Conservation (phyloP, 306 rosid species). For the Trichosanthes truncata region DNA sequence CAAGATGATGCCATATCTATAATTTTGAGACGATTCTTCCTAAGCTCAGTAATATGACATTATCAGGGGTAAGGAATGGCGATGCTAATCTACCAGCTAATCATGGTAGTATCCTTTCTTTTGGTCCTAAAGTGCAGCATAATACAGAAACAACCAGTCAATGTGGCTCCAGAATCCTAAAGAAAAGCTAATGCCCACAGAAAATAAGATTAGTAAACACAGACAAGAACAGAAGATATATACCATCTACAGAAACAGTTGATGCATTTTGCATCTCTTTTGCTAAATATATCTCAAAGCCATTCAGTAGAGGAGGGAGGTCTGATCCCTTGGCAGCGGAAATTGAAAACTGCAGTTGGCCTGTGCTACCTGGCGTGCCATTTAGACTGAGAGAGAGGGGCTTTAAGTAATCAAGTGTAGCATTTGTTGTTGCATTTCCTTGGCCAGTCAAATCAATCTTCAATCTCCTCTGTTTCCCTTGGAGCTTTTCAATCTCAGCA, state of each 20-base stretch:
- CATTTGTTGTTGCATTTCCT: background rate
- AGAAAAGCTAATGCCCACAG: background rate
- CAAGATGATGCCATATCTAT: background rate
- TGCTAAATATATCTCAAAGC: slow-evolving; percentile 11
- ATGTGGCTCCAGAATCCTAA: background rate
- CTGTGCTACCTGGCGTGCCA: background rate
- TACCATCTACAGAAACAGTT: slow-evolving; percentile 8
- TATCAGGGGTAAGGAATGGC: background rate
- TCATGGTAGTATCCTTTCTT: background rate
- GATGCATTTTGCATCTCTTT: slow-evolving; percentile 15
- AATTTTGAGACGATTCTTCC: background rate
- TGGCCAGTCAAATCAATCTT: slow-evolving; percentile 5
- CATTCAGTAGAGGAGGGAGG: slow-evolving; percentile 15
- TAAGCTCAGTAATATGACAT: background rate
- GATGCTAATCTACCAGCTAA: background rate
- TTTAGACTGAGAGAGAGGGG: slow-evolving; percentile 12
- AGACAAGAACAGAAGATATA: background rate
- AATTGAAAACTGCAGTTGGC: slow-evolving; percentile 9
- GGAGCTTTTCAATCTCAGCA: slow-evolving; percentile 12
- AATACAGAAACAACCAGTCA: background rate
- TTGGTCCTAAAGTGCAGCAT: background rate
- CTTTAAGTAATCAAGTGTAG: slow-evolving; percentile 21
- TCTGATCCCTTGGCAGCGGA: slow-evolving; percentile 8
- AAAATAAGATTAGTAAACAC: background rate
- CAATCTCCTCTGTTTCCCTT: slow-evolving; percentile 7